Evolutionary conservation across 2,329 filamentous ascomycete genomes (phyloP).

Genomic region (Colletotrichum simmondsii): DNA sequence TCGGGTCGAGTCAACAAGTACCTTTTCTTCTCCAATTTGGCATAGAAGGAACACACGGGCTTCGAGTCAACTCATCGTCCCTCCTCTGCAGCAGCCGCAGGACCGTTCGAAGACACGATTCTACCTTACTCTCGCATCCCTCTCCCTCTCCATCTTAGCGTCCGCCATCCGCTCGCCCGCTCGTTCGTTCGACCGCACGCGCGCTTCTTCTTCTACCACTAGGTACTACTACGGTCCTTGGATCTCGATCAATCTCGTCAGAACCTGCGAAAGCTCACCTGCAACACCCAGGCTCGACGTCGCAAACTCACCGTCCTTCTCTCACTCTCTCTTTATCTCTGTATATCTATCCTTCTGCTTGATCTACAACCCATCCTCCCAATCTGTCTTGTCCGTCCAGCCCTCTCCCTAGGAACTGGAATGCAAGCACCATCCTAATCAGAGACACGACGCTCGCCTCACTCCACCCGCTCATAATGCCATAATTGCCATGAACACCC

Average conservation of each 20-base stretch:
- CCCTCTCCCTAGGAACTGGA: conserved; percentile 18
- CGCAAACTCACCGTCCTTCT: background rate
- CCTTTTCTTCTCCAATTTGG: background rate
- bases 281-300: background rate
- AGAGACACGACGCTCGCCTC: conserved; percentile 27
- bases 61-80: conserved; percentile 1
- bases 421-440: conserved; percentile 23
- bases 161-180: background rate
- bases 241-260: background rate
- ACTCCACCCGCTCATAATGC: conserved; percentile 21
- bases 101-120: background rate
- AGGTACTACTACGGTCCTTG: background rate
- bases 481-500: conserved; percentile 34
- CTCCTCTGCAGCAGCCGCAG: background rate
- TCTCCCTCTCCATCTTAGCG: background rate
- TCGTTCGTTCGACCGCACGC: background rate
- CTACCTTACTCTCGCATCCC: background rate
- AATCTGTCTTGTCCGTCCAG: conserved; percentile 10
- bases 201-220: background rate
- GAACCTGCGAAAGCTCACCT: background rate
- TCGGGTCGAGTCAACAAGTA: conserved; percentile 2
- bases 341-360: background rate
- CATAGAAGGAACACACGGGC: background rate
- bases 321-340: background rate
- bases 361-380: background rate